Conservation (phyloP, 2,329 filamentous ascomycete genomes). For the Stachybotrys chartarum region DNA sequence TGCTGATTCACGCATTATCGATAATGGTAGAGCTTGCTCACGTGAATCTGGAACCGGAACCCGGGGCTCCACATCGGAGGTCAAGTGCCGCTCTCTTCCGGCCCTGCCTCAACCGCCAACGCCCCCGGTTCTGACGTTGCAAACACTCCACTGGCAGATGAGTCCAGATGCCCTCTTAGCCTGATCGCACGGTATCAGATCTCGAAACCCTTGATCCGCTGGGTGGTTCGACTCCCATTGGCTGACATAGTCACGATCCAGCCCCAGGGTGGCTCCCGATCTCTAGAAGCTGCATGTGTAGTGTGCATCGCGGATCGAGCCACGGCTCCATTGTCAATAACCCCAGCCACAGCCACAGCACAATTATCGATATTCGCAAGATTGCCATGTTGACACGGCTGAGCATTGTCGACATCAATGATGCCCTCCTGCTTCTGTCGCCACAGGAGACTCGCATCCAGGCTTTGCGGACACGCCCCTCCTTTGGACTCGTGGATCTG, state of each 20-base stretch:
- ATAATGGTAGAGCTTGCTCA: too few species aligned
- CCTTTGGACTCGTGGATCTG: not conserved
- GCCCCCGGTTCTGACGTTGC: not conserved
- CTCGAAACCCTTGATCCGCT: not conserved
- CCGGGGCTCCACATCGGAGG: too few species aligned
- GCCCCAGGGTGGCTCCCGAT: conserved; percentile 12
- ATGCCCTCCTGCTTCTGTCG: not conserved
- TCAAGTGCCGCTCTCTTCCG: not conserved
- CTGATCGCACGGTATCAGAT: not conserved
- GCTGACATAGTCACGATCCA: not conserved
- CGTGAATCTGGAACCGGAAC: too few species aligned
- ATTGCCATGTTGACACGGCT: not conserved
- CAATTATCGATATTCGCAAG: not conserved
- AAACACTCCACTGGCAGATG: not conserved
- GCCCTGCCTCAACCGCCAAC: not conserved
- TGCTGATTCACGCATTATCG: too few species aligned
- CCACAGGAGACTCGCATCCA: not conserved
- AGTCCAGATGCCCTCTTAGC: not conserved
- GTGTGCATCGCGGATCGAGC: conserved; percentile 20
- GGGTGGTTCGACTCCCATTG: not conserved
- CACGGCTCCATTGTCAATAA: conserved; percentile 2
- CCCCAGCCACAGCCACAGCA: not conserved
- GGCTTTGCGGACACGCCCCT: not conserved
- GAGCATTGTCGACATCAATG: too few species aligned
- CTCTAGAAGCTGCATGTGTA: conserved; percentile 17